Evolutionary conservation across 1,139 yeast genomes (phyloP), one percentile per base, ranked within the genome.

Genomic region (Debaryomyces robertsiae): DNA sequence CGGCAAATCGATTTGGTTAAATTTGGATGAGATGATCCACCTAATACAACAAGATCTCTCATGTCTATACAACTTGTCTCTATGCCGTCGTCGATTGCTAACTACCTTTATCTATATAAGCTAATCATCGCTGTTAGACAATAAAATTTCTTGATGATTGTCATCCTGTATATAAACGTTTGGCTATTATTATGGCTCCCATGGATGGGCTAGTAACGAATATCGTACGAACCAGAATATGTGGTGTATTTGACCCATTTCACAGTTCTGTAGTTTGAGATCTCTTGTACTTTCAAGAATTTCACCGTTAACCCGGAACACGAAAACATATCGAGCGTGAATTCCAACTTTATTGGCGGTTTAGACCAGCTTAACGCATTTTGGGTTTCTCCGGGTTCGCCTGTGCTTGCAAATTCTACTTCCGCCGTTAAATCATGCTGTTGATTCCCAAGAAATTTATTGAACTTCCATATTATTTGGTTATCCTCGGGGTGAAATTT

Each of bases 181-280:
- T n/a, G n/a, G n/a, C n/a, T n/a, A n/a, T n/a, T n/a, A n/a, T n/a
- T n/a, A n/a, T n/a, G n/a, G n/a, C n/a, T 25, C 10, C 10, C 10
- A 5, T 33, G 9, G 16, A 15, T 15, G n/a, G 6, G 17, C 36
- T 57, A 84, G 47, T 81, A 81, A 44, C 96, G 69, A 10, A 88
- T 74, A 47, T 89, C 96, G 53, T 87, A 89, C 4, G 86, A 78
- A 1, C 96, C 96, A 0, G 91, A 82, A 47, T 74, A 77, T 1
- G 91, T 77, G 14, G 77, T 61, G 59, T 91, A 91, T 53, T 87
- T 79, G 33, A 90, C 94, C 95, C 95, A 90, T 58, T 91, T 91
- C 15, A 88, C 81, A 1, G 95, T 82, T 35, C 77, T 69, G 63
- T 87, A 85, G 46, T 79, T 81, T 7, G 77, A 52, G 53, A 73